phyloP scores from a whole-genome alignment of 2,329 filamentous ascomycete genomes.

The Proliferodiscus dingleyae region DNA sequence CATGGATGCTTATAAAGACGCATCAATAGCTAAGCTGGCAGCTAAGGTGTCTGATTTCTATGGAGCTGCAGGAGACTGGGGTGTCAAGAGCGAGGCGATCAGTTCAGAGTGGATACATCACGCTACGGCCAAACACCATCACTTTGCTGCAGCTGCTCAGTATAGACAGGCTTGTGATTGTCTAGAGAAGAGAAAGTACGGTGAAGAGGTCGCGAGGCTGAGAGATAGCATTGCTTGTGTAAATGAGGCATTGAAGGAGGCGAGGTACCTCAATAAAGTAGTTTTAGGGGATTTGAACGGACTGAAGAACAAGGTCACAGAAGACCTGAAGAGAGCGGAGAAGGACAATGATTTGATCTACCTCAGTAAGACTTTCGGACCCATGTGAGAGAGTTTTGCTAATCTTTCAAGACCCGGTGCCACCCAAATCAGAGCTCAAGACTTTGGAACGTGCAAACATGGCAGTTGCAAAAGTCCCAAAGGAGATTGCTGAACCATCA shows the following conservation, averaged over 20 bases:
- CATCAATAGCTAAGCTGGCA: slow-evolving; percentile 84
- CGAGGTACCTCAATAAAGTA: slow-evolving; percentile 72
- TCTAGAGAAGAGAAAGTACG: slow-evolving; percentile 88
- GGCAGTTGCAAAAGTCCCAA: slow-evolving; percentile 74
- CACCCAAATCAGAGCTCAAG: slow-evolving; percentile 82
- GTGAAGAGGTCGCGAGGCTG: slow-evolving; percentile 87
- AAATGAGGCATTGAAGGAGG: slow-evolving; percentile 81
- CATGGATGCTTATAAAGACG: slow-evolving; percentile 89
- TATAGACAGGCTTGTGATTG: slow-evolving; percentile 88
- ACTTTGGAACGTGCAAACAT: slow-evolving; percentile 83
- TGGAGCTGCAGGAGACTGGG: slow-evolving; percentile 74
- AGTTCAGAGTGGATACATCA: slow-evolving; percentile 97
- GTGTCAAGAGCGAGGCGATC: slow-evolving; percentile 82
- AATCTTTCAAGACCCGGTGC: slow-evolving; percentile 60
- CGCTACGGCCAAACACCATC: slow-evolving; percentile 93
- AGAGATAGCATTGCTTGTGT: slow-evolving; percentile 78
- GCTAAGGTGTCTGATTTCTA: slow-evolving; percentile 91
- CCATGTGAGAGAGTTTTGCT: slow-evolving; percentile 23
- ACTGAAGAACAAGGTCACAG: slow-evolving; percentile 74
- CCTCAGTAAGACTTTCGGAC: slow-evolving; percentile 50
- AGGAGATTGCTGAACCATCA: slow-evolving; percentile 75
- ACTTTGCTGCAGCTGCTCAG: slow-evolving; percentile 93
- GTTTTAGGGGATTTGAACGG: slow-evolving; percentile 79
- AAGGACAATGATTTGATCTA: slow-evolving; percentile 98
- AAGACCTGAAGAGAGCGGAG: slow-evolving; percentile 87